Evolutionary conservation across 129 eudicot genomes (phyloP), one percentile per base, ranked within the genome.

Genomic region (Arctium lappa): DNA sequence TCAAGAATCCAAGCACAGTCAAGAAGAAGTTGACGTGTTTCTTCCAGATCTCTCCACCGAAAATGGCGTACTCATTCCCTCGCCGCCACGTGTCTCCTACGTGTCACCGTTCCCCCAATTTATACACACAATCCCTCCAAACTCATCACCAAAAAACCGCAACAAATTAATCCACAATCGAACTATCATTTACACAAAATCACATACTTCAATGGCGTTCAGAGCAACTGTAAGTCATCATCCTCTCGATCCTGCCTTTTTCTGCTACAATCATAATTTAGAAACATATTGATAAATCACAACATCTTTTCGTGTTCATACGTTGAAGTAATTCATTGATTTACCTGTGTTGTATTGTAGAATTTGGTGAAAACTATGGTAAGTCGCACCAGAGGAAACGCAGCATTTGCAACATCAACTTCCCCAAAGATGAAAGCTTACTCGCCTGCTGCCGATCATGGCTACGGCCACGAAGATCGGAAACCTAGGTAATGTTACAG

Each of bases 351-450:
- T 22, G 29, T 30, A 7, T 72, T 80, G 40, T 86, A 90, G 94
- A 84, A 68, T 78, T 84, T 77, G 80, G 38, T 83, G 88, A 91
- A 86, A 75, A 69, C 90, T 6, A 73, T 88, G 82, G 18, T 80
- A 42, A 72, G 70, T 11, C 82, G 86, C 10, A 36, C 87, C 2
- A 82, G 84, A 76, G 88, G 87, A 31, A 63, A 30, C 13, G 33
- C 88, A 10, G 50, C 84, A n/a, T 91, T 89, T 82, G 81, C 86
- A 3, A 91, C 96, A 12, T 86, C 91, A 72, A 86, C 93, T 12
- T 62, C 89, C 6, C 87, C 92, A 6, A 86, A 81, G 7, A 38
- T 83, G 78, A 91, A 82, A 44, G 86, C 94, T 6, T 85, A 84
- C 32, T 31, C 87, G 31, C 85, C 84, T 1, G 37, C 89, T 16